Base-by-base conservation (phyloP, 164 flowering plant genomes). In the Euptelea pleiosperma region DNA sequence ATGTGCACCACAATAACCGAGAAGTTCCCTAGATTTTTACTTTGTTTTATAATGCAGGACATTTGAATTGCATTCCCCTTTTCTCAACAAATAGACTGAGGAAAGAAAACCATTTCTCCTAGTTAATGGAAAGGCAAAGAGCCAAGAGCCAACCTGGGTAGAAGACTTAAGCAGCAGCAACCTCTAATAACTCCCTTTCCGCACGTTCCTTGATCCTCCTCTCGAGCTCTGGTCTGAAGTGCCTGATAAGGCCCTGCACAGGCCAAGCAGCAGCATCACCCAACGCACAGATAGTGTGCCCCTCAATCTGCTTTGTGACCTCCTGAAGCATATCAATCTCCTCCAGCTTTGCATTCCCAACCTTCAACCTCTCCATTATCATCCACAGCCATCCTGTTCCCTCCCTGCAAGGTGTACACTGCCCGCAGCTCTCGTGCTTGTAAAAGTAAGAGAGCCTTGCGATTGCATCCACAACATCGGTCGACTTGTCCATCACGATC, bases 211-310 rank as follows among this genome's bases (percentile, higher is more conserved):
- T 72, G 60, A 93, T 90, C 79, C 98, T 87, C 75, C 96, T 84
- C 77, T 93, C 98, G 45, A 93, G 75, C 79, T 92, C 98, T 6
- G 96, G 98, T 73, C 97, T 80, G 57, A 90, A 93, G 61, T 93
- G 91, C 74, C 89, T 74, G 26, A 93, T 93, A 16, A 93, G 94
- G 66, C 98, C 98, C 72, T 93, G 98, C 64, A 93, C 98, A 28
- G 97, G 98, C 98, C 97, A 89, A 58, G 97, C 98, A 58, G 98
- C 98, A 43, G 97, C 98, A 76, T 92, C 98, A 46, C 98, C 98
- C 74, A 93, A 67, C 0, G 97, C 98, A 79, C 98, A 89, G 25
- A 93, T 93, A 2, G 98, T 93, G 70, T 89, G 97, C 39, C 97
- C 98, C 70, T 93, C 98, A 47, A 93, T 93, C 78, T 93, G 98